A percentile compares a stretch with the other conserved stretches of the same genome.
phyloP scores from a whole-genome alignment of 1,284 basidiomycete species.

The Polyporus tsugae region DNA sequence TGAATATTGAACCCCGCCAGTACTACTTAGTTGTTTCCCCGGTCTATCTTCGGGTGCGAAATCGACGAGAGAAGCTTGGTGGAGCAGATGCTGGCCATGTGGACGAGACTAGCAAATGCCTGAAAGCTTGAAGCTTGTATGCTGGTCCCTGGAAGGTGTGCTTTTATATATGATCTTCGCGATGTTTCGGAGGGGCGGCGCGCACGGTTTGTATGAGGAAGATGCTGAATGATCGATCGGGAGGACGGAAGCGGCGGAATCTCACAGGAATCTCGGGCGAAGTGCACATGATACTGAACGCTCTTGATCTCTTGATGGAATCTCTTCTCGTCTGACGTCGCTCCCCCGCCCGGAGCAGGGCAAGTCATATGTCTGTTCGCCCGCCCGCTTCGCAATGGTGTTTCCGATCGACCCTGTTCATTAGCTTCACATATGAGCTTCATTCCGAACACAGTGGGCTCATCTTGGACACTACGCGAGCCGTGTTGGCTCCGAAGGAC shows the following conservation, averaged over 20 bases:
- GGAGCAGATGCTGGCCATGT: not conserved
- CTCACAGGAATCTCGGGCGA: not conserved
- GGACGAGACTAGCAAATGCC: not conserved
- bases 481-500: not conserved
- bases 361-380: not conserved
- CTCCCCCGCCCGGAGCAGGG: not conserved
- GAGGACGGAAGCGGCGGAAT: not conserved
- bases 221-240: slow-evolving; percentile 5
- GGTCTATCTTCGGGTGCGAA: slow-evolving; percentile 1
- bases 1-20: too few relatives aligned
- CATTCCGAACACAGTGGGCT: not conserved
- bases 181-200: not conserved
- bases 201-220: not conserved
- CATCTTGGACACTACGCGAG: not conserved
- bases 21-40: not conserved
- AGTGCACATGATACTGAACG: slow-evolving; percentile 25
- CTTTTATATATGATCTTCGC: slow-evolving; percentile 2
- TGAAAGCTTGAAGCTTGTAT: slow-evolving; percentile 11
- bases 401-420: not conserved
- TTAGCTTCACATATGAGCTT: not conserved
- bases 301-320: slow-evolving; percentile 18
- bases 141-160: slow-evolving; percentile 9
- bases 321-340: slow-evolving; percentile 9
- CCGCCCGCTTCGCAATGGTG: not conserved
- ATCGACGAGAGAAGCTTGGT: not conserved